These are phyloP conservation scores for Pseudogymnoascus sp. DNA, from an alignment of 2,329 filamentous ascomycete species.

Conservation along the genomic window DNA sequence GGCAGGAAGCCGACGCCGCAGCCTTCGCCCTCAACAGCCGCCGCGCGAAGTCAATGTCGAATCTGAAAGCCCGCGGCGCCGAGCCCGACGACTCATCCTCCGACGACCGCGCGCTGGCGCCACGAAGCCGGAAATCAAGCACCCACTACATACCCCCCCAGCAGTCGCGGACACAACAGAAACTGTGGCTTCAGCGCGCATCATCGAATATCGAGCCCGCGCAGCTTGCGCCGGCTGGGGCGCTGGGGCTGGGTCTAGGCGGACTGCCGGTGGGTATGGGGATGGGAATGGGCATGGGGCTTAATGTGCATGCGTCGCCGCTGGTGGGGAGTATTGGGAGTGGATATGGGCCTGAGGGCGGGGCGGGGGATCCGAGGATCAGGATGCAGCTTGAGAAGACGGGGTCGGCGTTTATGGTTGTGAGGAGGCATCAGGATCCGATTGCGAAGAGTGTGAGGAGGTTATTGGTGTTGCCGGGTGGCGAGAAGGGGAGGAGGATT, in stretches of 20 bases:
- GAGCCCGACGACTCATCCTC: slow-evolving; percentile 34
- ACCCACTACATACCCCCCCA: slow-evolving; percentile 28
- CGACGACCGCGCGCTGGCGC: slow-evolving; percentile 39
- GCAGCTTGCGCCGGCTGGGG: slow-evolving; percentile 34
- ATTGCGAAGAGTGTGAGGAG: slow-evolving; percentile 55
- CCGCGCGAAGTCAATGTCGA: slow-evolving; percentile 26
- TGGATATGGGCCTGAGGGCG: slow-evolving; percentile 21
- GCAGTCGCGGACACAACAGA: slow-evolving; percentile 65
- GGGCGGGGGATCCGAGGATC: slow-evolving; percentile 55
- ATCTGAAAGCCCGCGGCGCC: slow-evolving; percentile 19
- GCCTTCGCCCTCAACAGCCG: slow-evolving; percentile 14
- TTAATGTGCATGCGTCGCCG: slow-evolving; percentile 14
- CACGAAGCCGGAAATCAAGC: slow-evolving; percentile 29
- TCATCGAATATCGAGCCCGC: slow-evolving; percentile 64
- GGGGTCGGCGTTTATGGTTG: slow-evolving; percentile 66
- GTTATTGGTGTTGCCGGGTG: slow-evolving; percentile 44
- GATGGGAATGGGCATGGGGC: slow-evolving; percentile 21
- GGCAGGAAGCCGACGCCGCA: neutral
- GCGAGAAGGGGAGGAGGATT: slow-evolving; percentile 44
- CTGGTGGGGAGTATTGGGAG: slow-evolving; percentile 6
- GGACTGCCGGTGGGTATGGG: slow-evolving; percentile 21
- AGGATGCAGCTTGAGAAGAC: slow-evolving; percentile 60
- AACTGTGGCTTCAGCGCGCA: slow-evolving; percentile 65
- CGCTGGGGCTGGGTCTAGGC: slow-evolving; percentile 29
- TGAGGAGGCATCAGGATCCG: slow-evolving; percentile 64